Evolutionary conservation across 441 rosid genomes (phyloP).

Genomic region (Euphorbia corollata): DNA sequence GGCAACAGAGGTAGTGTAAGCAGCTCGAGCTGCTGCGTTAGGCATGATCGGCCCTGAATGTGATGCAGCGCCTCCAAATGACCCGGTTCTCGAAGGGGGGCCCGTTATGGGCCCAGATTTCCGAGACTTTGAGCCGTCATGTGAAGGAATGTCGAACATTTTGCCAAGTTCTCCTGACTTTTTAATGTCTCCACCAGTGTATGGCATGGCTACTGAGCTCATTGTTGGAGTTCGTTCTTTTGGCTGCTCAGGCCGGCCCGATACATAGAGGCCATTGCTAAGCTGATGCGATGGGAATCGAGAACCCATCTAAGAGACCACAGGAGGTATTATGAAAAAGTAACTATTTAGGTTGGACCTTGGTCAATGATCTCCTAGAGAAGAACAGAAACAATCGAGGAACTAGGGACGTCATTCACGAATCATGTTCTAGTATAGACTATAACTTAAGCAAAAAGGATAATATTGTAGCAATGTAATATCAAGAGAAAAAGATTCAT

Average conservation of each 20-base stretch:
- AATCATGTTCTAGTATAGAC: background rate
- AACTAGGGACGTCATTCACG: slow-evolving; percentile 2
- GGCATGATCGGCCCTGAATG: slow-evolving; percentile 79
- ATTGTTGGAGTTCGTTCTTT: slow-evolving; percentile 92
- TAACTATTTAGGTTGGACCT: background rate
- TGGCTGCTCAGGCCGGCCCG: slow-evolving; percentile 95
- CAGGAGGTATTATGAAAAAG: slow-evolving; percentile 19
- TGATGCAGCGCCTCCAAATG: slow-evolving; percentile 82
- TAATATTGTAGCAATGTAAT: background rate
- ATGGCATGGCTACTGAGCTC: slow-evolving; percentile 94
- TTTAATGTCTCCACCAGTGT: slow-evolving; percentile 92
- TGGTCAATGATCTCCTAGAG: slow-evolving; percentile 28
- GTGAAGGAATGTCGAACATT: slow-evolving; percentile 77
- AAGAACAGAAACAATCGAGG: background rate
- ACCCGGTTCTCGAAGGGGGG: slow-evolving; percentile 82
- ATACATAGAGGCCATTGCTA: slow-evolving; percentile 88
- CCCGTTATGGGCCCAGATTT: slow-evolving; percentile 90
- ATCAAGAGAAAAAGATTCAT: background rate
- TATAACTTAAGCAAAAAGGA: background rate
- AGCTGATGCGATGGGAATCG: slow-evolving; percentile 96
- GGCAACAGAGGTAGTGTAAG: slow-evolving; percentile 53
- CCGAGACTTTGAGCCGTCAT: slow-evolving; percentile 71
- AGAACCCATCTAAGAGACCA: slow-evolving; percentile 60
- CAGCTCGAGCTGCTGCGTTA: slow-evolving; percentile 59
- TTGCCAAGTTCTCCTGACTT: slow-evolving; percentile 91